Percentiles rank a stretch among this genome's conserved stretches.
These are phyloP conservation scores for Nematocida sp. DNA, from an alignment of 371 early-diverging fungal species.

Conservation along the genomic window DNA sequence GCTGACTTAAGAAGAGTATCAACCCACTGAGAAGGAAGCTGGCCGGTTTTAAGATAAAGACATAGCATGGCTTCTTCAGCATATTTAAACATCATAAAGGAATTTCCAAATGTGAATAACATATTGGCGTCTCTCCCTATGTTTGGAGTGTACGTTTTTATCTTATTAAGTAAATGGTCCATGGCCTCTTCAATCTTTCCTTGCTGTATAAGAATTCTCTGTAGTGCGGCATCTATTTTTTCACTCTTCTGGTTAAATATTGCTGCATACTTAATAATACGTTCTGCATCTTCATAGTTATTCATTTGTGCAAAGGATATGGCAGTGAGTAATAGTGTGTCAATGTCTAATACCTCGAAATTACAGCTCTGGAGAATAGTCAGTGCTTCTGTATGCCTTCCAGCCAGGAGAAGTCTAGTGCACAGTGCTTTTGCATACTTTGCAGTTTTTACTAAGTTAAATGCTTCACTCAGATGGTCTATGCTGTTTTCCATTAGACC, in stretches of 20 bases:
- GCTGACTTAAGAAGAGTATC: conserved; percentile 24
- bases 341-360: conserved; percentile 36
- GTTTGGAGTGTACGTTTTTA: conserved; percentile 40
- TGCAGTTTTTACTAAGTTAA: conserved; percentile 30
- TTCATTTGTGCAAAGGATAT: conserved; percentile 26
- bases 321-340: conserved; percentile 19
- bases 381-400: conserved; percentile 22
- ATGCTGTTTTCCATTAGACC: conserved; percentile 14
- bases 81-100: conserved; percentile 14
- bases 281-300: conserved; percentile 40
- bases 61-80: conserved; percentile 3
- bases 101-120: conserved; percentile 15
- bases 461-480: conserved; percentile 38
- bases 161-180: neutral
- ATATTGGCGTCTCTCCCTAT: conserved; percentile 30
- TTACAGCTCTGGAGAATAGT: conserved; percentile 20
- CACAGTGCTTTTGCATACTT: conserved; percentile 56
- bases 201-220: conserved; percentile 34
- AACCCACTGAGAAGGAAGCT: conserved; percentile 28
- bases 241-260: conserved; percentile 27
- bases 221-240: conserved; percentile 34
- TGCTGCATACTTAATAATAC: conserved; percentile 20
- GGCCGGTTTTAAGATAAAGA: conserved; percentile 34
- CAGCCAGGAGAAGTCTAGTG: conserved; percentile 20
- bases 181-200: conserved; percentile 33